phyloP scores from a whole-genome alignment of 805 yeast genomes.

The Ogataea populi-albae region DNA sequence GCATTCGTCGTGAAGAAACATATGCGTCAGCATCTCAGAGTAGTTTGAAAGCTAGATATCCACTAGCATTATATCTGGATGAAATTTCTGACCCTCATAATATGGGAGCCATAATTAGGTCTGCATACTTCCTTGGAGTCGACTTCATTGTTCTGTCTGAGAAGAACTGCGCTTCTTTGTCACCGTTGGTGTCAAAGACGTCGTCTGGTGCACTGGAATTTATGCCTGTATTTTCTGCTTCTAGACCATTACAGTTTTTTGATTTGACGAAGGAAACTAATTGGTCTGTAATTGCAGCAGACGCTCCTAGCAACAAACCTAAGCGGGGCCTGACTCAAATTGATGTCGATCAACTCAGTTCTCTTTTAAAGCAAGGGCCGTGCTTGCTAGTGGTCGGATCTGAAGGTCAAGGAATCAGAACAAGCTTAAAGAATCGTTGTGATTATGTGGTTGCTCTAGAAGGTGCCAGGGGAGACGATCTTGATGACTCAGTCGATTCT shows the following conservation, averaged over 20 bases:
- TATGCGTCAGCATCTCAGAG: slow-evolving; percentile 5
- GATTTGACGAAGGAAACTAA: slow-evolving; percentile 52
- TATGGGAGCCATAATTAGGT: slow-evolving; percentile 76
- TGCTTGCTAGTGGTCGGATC: slow-evolving; percentile 75
- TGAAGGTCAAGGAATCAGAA: slow-evolving; percentile 81
- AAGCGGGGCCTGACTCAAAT: slow-evolving; percentile 31
- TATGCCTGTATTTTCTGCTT: slow-evolving; percentile 55
- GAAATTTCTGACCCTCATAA: slow-evolving; percentile 85
- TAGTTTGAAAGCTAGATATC: slow-evolving; percentile 34
- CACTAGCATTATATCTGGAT: slow-evolving; percentile 74
- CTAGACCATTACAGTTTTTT: slow-evolving; percentile 62
- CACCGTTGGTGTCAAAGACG: slow-evolving; percentile 77
- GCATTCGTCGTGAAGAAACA: slow-evolving; percentile 13
- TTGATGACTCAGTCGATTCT: slow-evolving; percentile 58
- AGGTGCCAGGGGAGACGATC: slow-evolving; percentile 19
- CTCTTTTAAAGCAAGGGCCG: slow-evolving; percentile 50
- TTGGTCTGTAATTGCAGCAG: slow-evolving; percentile 72
- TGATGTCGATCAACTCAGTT: slow-evolving; percentile 41
- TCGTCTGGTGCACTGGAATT: slow-evolving; percentile 84
- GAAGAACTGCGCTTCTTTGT: slow-evolving; percentile 67
- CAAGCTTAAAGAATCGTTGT: slow-evolving; percentile 55
- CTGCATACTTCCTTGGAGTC: slow-evolving; percentile 79
- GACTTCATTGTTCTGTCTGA: slow-evolving; percentile 73
- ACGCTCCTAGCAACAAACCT: slow-evolving; percentile 32
- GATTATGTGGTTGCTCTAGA: slow-evolving; percentile 47